Evolutionary conservation across 1,139 yeast species (phyloP), one percentile per base, ranked within the genome.

Genomic region (Fermentozyma sake): DNA sequence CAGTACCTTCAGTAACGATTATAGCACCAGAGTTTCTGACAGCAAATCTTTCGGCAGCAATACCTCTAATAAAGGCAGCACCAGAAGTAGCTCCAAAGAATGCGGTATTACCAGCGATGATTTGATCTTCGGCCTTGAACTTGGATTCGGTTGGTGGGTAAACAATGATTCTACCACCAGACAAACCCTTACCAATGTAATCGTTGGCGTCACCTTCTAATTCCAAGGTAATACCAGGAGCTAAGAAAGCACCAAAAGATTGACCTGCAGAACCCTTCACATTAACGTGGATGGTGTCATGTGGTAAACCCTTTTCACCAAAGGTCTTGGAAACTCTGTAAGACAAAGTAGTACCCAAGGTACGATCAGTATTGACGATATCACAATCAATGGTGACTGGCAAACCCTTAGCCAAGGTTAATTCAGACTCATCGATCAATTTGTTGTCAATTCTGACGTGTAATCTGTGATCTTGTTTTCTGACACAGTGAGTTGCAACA

Each of bases 21-120:
- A 81, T 82, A 22, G 97, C 97, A 60, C 98, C 98, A 22, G 97
- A 91, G 72, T 91, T 91, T 69, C 98, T 83, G 34, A 91, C 98
- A 12, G 95, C 95, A 59, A 91, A 91, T 61, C 98, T 81, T 68
- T 91, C 98, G 37, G 98, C 97, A 21, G 96, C 97, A 58, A 89
- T 79, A 72, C 98, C 98, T 45, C 96, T 76, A 59, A 91, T 79
- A 60, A 84, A 91, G 12, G 96, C 95, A 39, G 82, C 62, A 57
- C 98, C 98, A 17, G 94, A 78, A 16, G 97, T 91, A 16, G 98
- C 97, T 61, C 98, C 98, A 51, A 91, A 91, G 65, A 91, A 76
- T 55, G 97, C 93, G 29, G 96, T 91, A 68, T 91, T 91, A 65
- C 98, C 98, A 39, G 93, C 83, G 52, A 91, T 81, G 43, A 89